Evolutionary conservation across 202 grass and related monocot genomes (phyloP), one percentile per base, ranked within the genome.

Genomic region (Tripidium arundinaceum): DNA sequence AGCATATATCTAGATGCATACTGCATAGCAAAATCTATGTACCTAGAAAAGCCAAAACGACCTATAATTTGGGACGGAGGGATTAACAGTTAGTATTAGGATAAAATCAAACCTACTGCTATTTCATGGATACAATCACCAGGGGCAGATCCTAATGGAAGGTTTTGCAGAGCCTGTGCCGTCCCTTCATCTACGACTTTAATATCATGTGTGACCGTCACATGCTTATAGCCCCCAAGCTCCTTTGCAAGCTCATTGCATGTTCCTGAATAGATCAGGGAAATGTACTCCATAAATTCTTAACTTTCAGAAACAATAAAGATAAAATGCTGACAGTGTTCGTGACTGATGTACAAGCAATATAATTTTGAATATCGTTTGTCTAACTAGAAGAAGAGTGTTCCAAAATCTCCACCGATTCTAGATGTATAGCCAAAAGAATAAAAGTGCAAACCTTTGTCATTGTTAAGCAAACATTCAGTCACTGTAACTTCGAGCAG

Each of bases 71-170:
- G 50, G 54, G 54, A 58, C 54, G 9, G 10, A 25, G 54, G 21
- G 54, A 58, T 14, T 26, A 49, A 3, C 33, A 28, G 13, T 25
- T 42, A 72, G 54, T 22, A 62, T 52, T 45, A 66, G 52, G 34
- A 4, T 22, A 61, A 66, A 81, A 82, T 7, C 4, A 74, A 82
- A 76, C 1, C 26, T 33, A 59, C 45, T 79, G 13, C 39, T 68
- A 69, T 60, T 78, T 78, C 61, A 77, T 76, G 93, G 95, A 98
- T 98, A 98, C 92, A 98, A 55, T 98, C 92, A 41, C 90, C 86
- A 62, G 55, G 84, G 68, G 46, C 68, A 83, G 87, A 88, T 82
- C 92, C 95, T 36, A 55, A 79, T 22, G 76, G 88, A 86, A 98
- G 82, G 70, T 91, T 91, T 84, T 89, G 83, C 43, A 94, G 65